Conservation (phyloP, 2,329 filamentous ascomycete species). For the Scedosporium dehoogii region DNA sequence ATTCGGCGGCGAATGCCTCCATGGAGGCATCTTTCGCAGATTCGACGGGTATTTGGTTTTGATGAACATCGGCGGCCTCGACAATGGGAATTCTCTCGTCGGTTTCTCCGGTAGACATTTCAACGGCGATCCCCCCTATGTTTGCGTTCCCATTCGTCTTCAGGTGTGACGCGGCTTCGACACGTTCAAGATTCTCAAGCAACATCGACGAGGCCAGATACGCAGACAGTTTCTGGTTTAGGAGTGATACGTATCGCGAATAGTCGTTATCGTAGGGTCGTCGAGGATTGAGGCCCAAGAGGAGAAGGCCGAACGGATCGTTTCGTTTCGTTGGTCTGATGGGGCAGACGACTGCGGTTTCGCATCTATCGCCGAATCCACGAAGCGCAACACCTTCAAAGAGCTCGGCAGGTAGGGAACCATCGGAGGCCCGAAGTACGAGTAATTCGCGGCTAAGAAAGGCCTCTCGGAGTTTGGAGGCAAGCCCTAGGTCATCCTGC, state of each 20-base stretch:
- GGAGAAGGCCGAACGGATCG: constrained; percentile 54
- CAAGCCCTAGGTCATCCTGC: constrained; percentile 25
- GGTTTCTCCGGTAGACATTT: constrained; percentile 59
- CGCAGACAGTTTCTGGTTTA: constrained; percentile 17
- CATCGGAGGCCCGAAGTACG: constrained; percentile 31
- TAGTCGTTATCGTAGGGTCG: constrained; percentile 67
- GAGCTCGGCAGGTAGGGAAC: constrained; percentile 46
- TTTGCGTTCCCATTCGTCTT: constrained; percentile 25
- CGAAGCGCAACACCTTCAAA: constrained; percentile 50
- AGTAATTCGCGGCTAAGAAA: constrained; percentile 26
- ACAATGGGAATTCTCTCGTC: constrained; percentile 47
- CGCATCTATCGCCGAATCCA: constrained; percentile 55
- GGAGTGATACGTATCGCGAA: constrained; percentile 50
- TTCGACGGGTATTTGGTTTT: not conserved
- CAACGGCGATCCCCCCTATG: constrained; percentile 62
- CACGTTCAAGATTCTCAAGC: not conserved
- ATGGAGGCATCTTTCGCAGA: not conserved
- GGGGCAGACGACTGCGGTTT: constrained; percentile 58
- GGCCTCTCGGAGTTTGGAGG: constrained; percentile 28
- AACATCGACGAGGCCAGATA: constrained; percentile 5
- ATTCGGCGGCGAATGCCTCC: not conserved
- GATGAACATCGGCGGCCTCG: not conserved
- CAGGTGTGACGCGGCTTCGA: not conserved
- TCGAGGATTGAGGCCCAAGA: constrained; percentile 61
- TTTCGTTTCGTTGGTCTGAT: constrained; percentile 59